Conservation (phyloP, 805 yeast species). For the Limtongia smithiae region DNA sequence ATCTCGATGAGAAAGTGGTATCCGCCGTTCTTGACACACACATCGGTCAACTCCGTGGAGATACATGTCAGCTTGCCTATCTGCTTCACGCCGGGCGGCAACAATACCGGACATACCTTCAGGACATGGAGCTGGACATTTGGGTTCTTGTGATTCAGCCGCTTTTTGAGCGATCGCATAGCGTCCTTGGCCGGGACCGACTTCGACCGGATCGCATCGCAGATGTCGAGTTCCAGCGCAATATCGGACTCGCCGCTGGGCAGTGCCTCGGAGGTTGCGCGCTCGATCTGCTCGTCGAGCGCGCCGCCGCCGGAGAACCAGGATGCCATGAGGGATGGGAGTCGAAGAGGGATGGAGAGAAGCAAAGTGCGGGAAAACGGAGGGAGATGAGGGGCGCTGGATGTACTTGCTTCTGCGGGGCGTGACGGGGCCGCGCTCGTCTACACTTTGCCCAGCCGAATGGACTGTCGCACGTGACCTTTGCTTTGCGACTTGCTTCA, state of each 20-base stretch:
- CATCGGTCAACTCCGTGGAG: constrained; percentile 55
- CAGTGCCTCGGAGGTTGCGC: constrained; percentile 83
- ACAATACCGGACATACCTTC: constrained; percentile 21
- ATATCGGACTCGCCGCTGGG: constrained; percentile 86
- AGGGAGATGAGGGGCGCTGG: no score
- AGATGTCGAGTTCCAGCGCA: constrained; percentile 70
- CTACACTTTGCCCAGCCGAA: no score
- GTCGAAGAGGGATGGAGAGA: no score
- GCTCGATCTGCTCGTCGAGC: constrained; percentile 44
- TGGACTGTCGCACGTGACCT: no score
- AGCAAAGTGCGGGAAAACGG: no score
- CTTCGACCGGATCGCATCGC: constrained; percentile 81
- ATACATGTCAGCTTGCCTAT: neutral
- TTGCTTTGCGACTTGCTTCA: no score
- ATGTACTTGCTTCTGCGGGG: no score
- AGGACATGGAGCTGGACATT: constrained; percentile 73
- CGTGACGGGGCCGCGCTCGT: no score
- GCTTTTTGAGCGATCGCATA: constrained; percentile 75
- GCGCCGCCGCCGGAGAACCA: constrained; percentile 25
- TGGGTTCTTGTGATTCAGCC: constrained; percentile 71
- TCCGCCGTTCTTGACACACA: constrained; percentile 92
- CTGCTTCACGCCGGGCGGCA: neutral
- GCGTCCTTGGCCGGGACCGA: constrained; percentile 75
- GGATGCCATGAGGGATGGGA: constrained; percentile 21
- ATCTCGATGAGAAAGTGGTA: constrained; percentile 74